Evolutionary conservation across 2,329 filamentous ascomycete species (phyloP).

Genomic region (Penicillium capsulatum): DNA sequence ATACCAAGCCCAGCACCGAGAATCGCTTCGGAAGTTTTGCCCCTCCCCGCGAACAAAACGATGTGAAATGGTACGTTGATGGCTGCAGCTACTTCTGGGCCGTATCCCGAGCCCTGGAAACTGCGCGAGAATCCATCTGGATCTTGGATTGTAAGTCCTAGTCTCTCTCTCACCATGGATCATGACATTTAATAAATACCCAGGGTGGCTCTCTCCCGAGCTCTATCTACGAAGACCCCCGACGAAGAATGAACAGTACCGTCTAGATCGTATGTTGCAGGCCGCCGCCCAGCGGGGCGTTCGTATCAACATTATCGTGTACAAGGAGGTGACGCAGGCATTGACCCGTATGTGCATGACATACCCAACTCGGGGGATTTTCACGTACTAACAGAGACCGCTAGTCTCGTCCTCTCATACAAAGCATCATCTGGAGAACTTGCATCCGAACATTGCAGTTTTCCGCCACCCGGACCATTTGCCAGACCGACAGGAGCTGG

Average conservation of each 20-base stretch:
- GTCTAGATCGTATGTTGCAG: slow-evolving; percentile 76
- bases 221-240: slow-evolving; percentile 80
- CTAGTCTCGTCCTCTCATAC: slow-evolving; percentile 67
- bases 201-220: slow-evolving; percentile 79
- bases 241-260: slow-evolving; percentile 74
- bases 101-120: slow-evolving; percentile 73
- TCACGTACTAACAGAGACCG: neutral
- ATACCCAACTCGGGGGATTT: neutral
- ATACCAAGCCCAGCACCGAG: slow-evolving; percentile 36
- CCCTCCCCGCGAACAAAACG: slow-evolving; percentile 64
- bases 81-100: slow-evolving; percentile 82
- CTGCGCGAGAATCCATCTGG: slow-evolving; percentile 71
- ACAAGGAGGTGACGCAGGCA: slow-evolving; percentile 83
- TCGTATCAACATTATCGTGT: slow-evolving; percentile 79
- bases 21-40: slow-evolving; percentile 64
- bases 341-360: slow-evolving; percentile 63
- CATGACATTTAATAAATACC: slow-evolving; percentile 6
- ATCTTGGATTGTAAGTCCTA: slow-evolving; percentile 66
- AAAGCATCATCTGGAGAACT: slow-evolving; percentile 68
- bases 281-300: slow-evolving; percentile 81
- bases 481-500: slow-evolving; percentile 65
- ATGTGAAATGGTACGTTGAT: slow-evolving; percentile 83
- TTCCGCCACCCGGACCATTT: slow-evolving; percentile 88
- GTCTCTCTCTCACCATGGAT: neutral
- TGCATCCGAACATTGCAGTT: slow-evolving; percentile 80